Conservation (phyloP, 169 alveolate genomes). For the Theileria sp. region DNA sequence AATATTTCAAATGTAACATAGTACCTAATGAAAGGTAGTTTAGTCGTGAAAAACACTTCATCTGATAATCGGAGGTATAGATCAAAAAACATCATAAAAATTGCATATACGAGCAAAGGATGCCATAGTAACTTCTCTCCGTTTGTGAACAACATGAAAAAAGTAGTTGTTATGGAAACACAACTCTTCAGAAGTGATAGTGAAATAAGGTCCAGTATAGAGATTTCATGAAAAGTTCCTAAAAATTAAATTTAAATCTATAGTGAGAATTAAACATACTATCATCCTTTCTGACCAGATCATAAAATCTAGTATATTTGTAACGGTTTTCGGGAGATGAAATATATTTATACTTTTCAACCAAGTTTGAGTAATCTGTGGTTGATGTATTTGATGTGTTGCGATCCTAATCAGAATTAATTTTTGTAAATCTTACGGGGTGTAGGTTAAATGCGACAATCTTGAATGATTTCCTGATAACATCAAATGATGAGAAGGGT, state of each 20-base stretch:
- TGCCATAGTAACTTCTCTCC: constrained; percentile 26
- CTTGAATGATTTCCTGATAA: constrained; percentile 90
- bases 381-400: constrained; percentile 34
- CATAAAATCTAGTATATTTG: constrained; percentile 38
- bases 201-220: constrained; percentile 38
- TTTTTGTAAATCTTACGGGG: constrained; percentile 28
- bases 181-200: constrained; percentile 36
- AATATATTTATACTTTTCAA: constrained; percentile 35
- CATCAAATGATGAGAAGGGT: constrained; percentile 85
- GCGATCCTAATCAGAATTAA: constrained; percentile 40
- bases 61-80: constrained; percentile 47
- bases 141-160: constrained; percentile 22
- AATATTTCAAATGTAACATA: constrained; percentile 51
- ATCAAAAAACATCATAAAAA: constrained; percentile 45
- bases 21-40: constrained; percentile 35
- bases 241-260: not conserved
- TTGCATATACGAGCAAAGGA: constrained; percentile 34
- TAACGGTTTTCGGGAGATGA: constrained; percentile 30
- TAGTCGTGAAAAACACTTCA: constrained; percentile 17
- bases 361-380: constrained; percentile 27
- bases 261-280: constrained; percentile 10
- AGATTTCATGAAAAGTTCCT: constrained; percentile 4
- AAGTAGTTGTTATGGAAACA: constrained; percentile 22
- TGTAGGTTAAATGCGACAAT: constrained; percentile 66
- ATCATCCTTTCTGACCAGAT: constrained; percentile 10